Evolutionary conservation across 305 asterid species (phyloP), one percentile per base, ranked within the genome.

Genomic region (Nicotiana rustica): DNA sequence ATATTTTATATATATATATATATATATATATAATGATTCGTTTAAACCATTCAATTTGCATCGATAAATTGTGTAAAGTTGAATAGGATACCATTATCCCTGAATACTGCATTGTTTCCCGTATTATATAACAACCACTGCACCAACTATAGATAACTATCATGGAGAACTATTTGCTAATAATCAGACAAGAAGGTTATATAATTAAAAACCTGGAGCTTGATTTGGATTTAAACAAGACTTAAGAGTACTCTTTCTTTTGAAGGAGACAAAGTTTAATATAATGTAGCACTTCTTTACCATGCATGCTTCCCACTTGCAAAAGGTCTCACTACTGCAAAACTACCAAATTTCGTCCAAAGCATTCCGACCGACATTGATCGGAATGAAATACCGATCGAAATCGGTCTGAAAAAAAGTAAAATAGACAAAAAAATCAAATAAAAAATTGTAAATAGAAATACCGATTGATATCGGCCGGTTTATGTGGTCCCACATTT

Each of bases 231-330:
- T 67, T 66, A 25, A 66, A 10, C 15, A 8, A 6, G 73, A 15
- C 52, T 25, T 25, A 15, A 69, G 33, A 69, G 10, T 41, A 33
- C 77, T 4, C 36, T 5, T 15, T 35, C 3, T 12, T 15, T 15
- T n/a, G 13, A 36, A n/a, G 31, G 31, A 68, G 17, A 36, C 31
- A 67, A 66, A 36, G 77, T 36, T 36, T 68, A 52, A 36, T n/a
- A 25, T 49, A 25, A 73, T 25, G 79, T 49, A 52, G 49, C 0
- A 73, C 15, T 73, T 19, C 79, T 49, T 73, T 73, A 73, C 8
- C 64, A 73, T 49, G 79, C 64, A 73, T 49, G 79, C 64, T 73
- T 18, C 64, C 79, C 64, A 73, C 79, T 73, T 14, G 44, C 9
- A 25, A 25, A 49, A 86, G 81, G 29, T 80, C 44, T 29, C 31